Conservation (phyloP, 2,329 filamentous ascomycete genomes). For the Trichoderma sp. region DNA sequence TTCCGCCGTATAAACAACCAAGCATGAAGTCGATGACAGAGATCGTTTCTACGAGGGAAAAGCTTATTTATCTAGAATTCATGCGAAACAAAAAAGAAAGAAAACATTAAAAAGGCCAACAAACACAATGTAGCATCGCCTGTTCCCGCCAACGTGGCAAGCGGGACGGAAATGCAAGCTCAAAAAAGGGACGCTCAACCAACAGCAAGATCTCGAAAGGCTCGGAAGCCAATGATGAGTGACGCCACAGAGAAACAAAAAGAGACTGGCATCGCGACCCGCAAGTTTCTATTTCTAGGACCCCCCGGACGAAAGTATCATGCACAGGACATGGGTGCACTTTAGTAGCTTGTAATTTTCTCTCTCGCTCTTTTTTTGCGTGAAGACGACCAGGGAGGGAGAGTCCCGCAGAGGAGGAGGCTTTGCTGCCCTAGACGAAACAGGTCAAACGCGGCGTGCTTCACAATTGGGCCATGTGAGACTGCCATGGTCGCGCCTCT, state of each 20-base stretch:
- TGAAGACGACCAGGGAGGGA: background rate
- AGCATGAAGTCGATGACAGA: background rate
- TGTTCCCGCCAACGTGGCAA: constrained; percentile 15
- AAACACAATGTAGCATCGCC: constrained; percentile 16
- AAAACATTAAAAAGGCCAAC: background rate
- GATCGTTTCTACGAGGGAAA: background rate
- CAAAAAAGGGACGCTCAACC: background rate
- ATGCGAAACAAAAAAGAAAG: background rate
- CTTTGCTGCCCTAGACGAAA: constrained; percentile 1
- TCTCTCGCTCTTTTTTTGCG: background rate
- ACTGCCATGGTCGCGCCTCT: constrained; percentile 18
- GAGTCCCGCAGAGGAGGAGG: background rate
- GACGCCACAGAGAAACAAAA: background rate
- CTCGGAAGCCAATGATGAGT: constrained; percentile 10
- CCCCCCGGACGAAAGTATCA: background rate
- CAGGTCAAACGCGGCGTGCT: constrained; percentile 16
- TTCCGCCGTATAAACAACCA: background rate
- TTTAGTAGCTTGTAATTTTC: background rate
- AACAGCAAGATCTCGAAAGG: constrained; percentile 8
- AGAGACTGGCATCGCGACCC: background rate
- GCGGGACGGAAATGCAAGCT: background rate
- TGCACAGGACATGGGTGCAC: background rate
- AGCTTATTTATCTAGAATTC: background rate
- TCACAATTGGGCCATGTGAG: constrained; percentile 8
- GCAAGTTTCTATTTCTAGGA: constrained; percentile 8